Conservation (phyloP, 805 yeast genomes). For the Cyberlindnera samutprakarnensis region DNA sequence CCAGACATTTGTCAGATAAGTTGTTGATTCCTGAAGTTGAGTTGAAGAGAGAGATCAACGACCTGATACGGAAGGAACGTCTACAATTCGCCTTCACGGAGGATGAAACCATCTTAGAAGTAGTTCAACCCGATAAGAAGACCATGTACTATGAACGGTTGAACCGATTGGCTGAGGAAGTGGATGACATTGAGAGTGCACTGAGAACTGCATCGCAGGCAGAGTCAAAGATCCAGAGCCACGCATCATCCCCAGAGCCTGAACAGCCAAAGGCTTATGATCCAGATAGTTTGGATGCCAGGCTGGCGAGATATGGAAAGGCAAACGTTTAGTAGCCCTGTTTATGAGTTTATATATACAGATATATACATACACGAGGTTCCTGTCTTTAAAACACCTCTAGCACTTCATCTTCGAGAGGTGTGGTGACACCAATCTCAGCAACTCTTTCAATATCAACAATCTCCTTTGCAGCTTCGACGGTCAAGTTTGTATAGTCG, state of each 20-base stretch:
- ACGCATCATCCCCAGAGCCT: slow-evolving; percentile 1
- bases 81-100: slow-evolving; percentile 10
- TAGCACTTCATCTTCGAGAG: slow-evolving; percentile 34
- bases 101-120: slow-evolving; percentile 10
- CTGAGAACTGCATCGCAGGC: slow-evolving; percentile 1
- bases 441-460: slow-evolving; percentile 71
- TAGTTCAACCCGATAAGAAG: slow-evolving; percentile 8
- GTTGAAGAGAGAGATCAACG: slow-evolving; percentile 13
- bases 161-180: slow-evolving; percentile 13
- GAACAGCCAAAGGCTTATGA: slow-evolving; percentile 1
- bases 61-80: slow-evolving; percentile 9
- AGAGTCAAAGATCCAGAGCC: neutral
- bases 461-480: slow-evolving; percentile 81
- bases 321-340: neutral
- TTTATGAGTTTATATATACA: too few relatives aligned
- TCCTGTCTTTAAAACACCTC: slow-evolving; percentile 12
- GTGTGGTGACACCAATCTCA: slow-evolving; percentile 48
- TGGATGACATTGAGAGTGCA: slow-evolving; percentile 13
- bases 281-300: slow-evolving; percentile 1
- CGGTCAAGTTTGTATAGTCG: slow-evolving; percentile 55
- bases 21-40: slow-evolving; percentile 10
- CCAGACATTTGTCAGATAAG: slow-evolving; percentile 13
- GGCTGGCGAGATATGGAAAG: slow-evolving; percentile 1
- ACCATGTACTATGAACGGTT: slow-evolving; percentile 9
- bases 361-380: too few relatives aligned